Evolutionary conservation across 1,284 basidiomycete species (phyloP).

Genomic region (Mycena sp.): DNA sequence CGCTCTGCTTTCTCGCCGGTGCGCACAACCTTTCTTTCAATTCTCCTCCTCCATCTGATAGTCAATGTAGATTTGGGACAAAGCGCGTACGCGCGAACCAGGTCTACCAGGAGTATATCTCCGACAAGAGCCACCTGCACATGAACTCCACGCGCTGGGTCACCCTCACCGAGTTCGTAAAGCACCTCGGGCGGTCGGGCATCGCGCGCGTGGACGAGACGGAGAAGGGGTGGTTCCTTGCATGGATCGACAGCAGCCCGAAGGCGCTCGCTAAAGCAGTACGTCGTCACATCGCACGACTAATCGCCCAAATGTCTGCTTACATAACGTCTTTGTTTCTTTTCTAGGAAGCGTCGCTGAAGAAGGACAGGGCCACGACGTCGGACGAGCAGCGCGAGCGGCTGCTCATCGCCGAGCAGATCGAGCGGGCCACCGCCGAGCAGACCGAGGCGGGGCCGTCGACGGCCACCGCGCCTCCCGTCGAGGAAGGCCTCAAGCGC

Average conservation of each 20-base stretch:
- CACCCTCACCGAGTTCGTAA: slow-evolving; percentile 93
- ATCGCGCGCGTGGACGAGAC: slow-evolving; percentile 96
- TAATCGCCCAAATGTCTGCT: slow-evolving; percentile 6
- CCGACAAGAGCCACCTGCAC: slow-evolving; percentile 94
- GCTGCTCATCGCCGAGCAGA: slow-evolving; percentile 91
- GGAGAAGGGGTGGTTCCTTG: slow-evolving; percentile 97
- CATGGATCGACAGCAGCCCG: slow-evolving; percentile 97
- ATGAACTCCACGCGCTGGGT: slow-evolving; percentile 99
- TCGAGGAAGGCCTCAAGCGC: slow-evolving; percentile 73
- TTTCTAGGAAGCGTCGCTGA: slow-evolving; percentile 82
- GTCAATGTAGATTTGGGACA: slow-evolving; percentile 79
- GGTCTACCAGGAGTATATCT: slow-evolving; percentile 98
- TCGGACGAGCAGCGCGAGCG: slow-evolving; percentile 97
- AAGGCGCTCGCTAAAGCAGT: slow-evolving; percentile 92
- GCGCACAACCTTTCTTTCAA: slow-evolving; percentile 30
- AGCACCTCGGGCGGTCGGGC: slow-evolving; percentile 90
- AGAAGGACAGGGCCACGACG: slow-evolving; percentile 91
- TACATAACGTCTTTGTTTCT: slow-evolving; percentile 13
- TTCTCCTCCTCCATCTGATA: background rate
- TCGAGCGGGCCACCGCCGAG: slow-evolving; percentile 79
- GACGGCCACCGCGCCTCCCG: slow-evolving; percentile 42
- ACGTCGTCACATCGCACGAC: slow-evolving; percentile 41
- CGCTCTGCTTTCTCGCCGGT: slow-evolving; percentile 85
- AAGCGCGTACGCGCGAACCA: slow-evolving; percentile 94
- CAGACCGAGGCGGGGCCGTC: slow-evolving; percentile 34